A percentile compares a stretch with the other conserved stretches of the same genome.
Conservation (phyloP, 768 basidiomycete genomes). For the Lentinula edodes region DNA sequence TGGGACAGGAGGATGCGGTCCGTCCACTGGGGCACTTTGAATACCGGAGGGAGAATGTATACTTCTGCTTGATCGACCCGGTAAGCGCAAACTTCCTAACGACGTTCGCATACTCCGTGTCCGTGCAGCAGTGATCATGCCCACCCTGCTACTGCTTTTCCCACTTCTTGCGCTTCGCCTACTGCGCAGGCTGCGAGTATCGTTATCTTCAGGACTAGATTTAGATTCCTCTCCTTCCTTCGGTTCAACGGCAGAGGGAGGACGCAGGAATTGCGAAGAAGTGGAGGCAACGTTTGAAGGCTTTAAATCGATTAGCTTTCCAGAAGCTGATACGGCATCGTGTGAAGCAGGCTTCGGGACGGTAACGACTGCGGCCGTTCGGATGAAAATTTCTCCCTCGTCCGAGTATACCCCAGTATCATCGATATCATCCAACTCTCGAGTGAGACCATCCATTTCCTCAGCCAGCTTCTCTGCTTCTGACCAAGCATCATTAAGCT, state of each 20-base stretch:
- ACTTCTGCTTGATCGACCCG: conserved; percentile 21
- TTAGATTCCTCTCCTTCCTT: background rate
- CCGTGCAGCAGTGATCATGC: conserved; percentile 58
- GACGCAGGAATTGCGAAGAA: background rate
- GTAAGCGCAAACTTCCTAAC: conserved; percentile 62
- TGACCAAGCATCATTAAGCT: conserved; percentile 77
- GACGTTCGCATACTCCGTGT: conserved; percentile 59
- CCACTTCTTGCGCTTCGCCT: conserved; percentile 23
- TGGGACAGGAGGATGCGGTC: conserved; percentile 26
- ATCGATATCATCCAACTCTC: conserved; percentile 53
- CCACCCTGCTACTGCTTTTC: conserved; percentile 24
- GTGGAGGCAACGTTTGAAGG: conserved; percentile 12
- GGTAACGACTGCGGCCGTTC: conserved; percentile 39
- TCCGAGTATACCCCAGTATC: conserved; percentile 14
- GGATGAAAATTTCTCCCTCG: conserved; percentile 33
- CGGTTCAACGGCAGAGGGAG: background rate
- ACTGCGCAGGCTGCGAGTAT: conserved; percentile 31
- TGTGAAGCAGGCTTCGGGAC: conserved; percentile 25
- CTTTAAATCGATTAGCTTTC: conserved; percentile 8
- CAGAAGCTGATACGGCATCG: conserved; percentile 5
- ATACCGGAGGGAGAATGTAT: conserved; percentile 25
- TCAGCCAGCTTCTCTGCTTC: conserved; percentile 68
- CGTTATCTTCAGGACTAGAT: conserved; percentile 21
- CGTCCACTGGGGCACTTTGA: conserved; percentile 8
- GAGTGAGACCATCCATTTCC: conserved; percentile 70